These are phyloP conservation scores for Mortierella hygrophila DNA, from an alignment of 192 early-diverging fungal genomes.

Conservation along the genomic window DNA sequence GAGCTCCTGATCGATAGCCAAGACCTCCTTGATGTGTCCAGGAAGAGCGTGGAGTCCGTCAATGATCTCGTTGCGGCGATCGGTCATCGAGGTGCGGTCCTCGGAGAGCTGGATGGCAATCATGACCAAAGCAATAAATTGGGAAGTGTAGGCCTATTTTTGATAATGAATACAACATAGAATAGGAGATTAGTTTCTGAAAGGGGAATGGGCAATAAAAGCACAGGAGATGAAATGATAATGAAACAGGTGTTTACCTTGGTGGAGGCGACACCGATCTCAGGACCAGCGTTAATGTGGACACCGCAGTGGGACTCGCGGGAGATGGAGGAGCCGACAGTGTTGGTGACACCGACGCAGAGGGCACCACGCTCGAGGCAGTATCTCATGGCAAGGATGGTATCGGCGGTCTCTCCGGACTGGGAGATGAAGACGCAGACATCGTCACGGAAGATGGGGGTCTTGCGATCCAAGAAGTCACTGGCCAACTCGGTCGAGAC, in stretches of 20 bases:
- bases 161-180: background rate
- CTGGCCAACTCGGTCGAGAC: slow-evolving; percentile 90
- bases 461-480: slow-evolving; percentile 96
- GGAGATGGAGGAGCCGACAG: slow-evolving; percentile 95
- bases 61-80: slow-evolving; percentile 94
- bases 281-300: slow-evolving; percentile 99
- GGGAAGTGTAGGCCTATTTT: slow-evolving; percentile 91
- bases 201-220: background rate
- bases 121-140: slow-evolving; percentile 98
- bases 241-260: slow-evolving; percentile 69
- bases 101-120: slow-evolving; percentile 98
- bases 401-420: slow-evolving; percentile 98
- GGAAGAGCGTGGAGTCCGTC: slow-evolving; percentile 93
- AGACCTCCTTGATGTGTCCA: slow-evolving; percentile 92
- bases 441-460: slow-evolving; percentile 99
- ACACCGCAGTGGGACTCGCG: slow-evolving; percentile 99
- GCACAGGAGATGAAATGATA: background rate
- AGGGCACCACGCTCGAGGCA: slow-evolving; percentile 98
- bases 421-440: slow-evolving; percentile 99
- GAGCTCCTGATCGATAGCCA: slow-evolving; percentile 85
- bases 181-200: background rate
- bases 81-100: slow-evolving; percentile 90
- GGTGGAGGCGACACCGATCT: slow-evolving; percentile 98
- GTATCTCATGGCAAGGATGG: slow-evolving; percentile 97
- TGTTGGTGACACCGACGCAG: slow-evolving; percentile 97